These are phyloP conservation scores for Powellomyces hirtus DNA, from an alignment of 192 early-diverging fungal genomes.

Conservation along the genomic window DNA sequence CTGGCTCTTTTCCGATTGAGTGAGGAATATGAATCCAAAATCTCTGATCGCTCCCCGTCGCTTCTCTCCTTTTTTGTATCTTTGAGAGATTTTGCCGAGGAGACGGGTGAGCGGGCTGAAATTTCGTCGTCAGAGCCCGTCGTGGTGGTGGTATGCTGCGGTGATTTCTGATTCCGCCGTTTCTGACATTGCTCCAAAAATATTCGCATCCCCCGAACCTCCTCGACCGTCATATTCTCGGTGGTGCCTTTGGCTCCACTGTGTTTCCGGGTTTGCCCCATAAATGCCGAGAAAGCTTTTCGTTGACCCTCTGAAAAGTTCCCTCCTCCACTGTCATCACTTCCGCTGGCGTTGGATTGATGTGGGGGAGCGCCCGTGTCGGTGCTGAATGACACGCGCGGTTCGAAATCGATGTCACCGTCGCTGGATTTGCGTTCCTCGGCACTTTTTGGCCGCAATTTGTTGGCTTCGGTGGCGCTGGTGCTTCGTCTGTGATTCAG, in stretches of 20 bases:
- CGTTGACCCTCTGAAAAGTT: constrained; percentile 10
- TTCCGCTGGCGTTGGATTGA: background rate
- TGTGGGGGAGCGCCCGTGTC: background rate
- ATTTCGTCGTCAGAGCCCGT: constrained; percentile 7
- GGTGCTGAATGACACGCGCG: constrained; percentile 13
- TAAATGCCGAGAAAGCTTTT: constrained; percentile 18
- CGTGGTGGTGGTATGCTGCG: background rate
- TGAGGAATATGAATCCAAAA: background rate
- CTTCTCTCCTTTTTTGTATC: too few species aligned
- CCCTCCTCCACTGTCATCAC: background rate
- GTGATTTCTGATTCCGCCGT: background rate
- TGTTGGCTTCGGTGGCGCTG: background rate
- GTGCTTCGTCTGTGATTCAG: background rate
- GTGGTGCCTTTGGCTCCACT: background rate
- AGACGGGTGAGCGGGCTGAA: too few species aligned
- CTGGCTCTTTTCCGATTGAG: constrained; percentile 1
- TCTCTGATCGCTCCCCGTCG: background rate
- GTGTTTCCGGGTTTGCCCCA: constrained; percentile 21
- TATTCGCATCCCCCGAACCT: constrained; percentile 16
- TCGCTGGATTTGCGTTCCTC: constrained; percentile 11
- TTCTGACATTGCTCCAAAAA: constrained; percentile 22
- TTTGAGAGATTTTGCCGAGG: too few species aligned
- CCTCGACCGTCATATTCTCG: background rate
- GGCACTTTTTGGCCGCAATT: background rate
- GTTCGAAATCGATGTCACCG: constrained; percentile 5